Evolutionary conservation across 495 filamentous ascomycete genomes (phyloP).

Genomic region (Extremus antarcticus): DNA sequence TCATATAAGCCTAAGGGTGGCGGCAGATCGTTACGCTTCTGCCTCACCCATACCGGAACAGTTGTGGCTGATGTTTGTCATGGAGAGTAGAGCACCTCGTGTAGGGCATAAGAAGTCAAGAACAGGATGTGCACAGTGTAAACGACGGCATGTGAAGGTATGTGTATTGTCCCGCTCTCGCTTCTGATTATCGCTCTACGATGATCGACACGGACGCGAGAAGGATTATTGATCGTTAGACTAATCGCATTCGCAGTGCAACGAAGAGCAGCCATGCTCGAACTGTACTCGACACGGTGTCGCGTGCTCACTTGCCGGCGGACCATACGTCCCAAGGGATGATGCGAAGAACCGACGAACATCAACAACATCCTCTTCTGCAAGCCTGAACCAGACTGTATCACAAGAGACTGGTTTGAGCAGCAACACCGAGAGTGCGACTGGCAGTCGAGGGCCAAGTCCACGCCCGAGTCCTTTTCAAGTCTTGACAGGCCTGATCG

Average conservation of each 20-base stretch:
- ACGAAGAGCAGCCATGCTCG: constrained; percentile 16
- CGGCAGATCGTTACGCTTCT: neutral
- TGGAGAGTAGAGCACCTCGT: constrained; percentile 16
- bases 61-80: neutral
- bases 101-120: constrained; percentile 19
- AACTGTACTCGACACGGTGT: constrained; percentile 18
- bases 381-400: constrained; percentile 3
- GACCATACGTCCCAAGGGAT: constrained; percentile 12
- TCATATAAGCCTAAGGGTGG: constrained; percentile 1
- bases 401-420: constrained; percentile 1
- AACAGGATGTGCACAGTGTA: constrained; percentile 19
- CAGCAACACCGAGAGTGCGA: constrained; percentile 5
- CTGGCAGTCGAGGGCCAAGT: neutral
- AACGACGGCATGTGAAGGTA: constrained; percentile 18
- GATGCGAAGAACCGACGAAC: constrained; percentile 10
- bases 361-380: constrained; percentile 11
- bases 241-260: constrained; percentile 11
- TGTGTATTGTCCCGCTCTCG: neutral
- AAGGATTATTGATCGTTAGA: neutral
- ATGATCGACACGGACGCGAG: neutral
- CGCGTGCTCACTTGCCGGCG: constrained; percentile 15
- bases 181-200: too few relatives aligned
- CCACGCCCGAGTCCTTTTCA: constrained; percentile 10
- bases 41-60: neutral
- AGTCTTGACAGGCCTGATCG: constrained; percentile 12